Percentiles rank a stretch among this genome's conserved stretches.
Conservation (phyloP, 257 asterid species). For the Plantago elongata region DNA sequence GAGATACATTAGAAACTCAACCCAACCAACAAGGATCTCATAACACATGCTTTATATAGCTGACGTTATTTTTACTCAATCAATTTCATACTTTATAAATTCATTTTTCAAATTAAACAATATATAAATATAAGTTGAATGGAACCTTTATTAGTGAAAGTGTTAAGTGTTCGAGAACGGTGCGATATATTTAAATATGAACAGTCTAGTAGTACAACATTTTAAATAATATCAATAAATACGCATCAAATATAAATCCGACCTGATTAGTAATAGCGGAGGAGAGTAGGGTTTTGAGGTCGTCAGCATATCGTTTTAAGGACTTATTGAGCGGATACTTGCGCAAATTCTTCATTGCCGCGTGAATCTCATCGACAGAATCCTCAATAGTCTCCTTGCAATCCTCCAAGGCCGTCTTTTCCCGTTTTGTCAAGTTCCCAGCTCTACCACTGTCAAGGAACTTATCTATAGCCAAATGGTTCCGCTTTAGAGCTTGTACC, state of each 20-base stretch:
- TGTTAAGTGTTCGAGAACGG: too few species aligned
- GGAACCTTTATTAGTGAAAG: too few species aligned
- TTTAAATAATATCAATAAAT: too few species aligned
- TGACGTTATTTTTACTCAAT: too few species aligned
- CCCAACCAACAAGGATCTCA: too few species aligned
- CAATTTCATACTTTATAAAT: too few species aligned
- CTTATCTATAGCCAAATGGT: conserved; percentile 33
- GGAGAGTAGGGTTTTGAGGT: conserved; percentile 64
- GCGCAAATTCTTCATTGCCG: conserved; percentile 40
- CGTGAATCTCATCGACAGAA: conserved; percentile 60
- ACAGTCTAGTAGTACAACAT: too few species aligned
- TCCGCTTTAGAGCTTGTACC: conserved; percentile 28
- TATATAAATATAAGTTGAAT: too few species aligned
- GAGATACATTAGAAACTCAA: too few species aligned
- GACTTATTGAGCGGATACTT: conserved; percentile 54
- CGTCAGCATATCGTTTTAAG: conserved; percentile 54
- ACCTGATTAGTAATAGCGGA: conserved; percentile 76
- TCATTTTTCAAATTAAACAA: too few species aligned
- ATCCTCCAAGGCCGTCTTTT: conserved; percentile 58
- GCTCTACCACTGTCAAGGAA: conserved; percentile 19
- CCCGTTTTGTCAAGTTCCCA: conserved; percentile 36
- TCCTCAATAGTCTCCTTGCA: conserved; percentile 59
- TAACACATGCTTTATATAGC: too few species aligned
- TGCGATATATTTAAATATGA: too few species aligned
- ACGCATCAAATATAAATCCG: background rate